Evolutionary conservation across 208 protist species (phyloP).

Genomic region (Leishmania mexicana): DNA sequence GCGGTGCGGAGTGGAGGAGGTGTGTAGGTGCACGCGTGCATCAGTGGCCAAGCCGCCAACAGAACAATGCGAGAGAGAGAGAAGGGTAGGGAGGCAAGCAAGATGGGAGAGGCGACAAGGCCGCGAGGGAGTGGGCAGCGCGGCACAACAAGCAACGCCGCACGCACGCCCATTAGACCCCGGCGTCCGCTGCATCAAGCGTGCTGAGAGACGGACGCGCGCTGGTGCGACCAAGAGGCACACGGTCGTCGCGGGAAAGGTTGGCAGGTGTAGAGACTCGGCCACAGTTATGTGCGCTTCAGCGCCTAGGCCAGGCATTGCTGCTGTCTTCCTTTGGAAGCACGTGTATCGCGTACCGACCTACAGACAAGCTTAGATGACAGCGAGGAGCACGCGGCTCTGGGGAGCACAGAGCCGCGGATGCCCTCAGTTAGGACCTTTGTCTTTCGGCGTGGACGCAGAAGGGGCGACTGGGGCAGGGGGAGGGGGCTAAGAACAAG

Average conservation of each 20-base stretch:
- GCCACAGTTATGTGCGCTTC: neutral
- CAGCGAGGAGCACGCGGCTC: too few species aligned
- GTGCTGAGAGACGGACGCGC: too few species aligned
- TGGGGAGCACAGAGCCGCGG: neutral
- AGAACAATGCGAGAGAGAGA: neutral
- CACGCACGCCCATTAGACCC: neutral
- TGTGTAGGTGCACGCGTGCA: neutral
- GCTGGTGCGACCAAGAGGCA: neutral
- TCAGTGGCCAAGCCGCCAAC: too few species aligned
- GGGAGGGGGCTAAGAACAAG: neutral
- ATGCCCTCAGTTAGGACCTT: neutral
- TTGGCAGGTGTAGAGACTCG: neutral
- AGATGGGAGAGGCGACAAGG: neutral
- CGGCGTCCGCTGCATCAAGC: neutral
- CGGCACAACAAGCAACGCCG: neutral
- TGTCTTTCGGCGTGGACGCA: too few species aligned
- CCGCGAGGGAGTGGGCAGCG: neutral
- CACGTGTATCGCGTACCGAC: neutral
- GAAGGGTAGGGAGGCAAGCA: neutral
- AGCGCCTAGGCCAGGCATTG: neutral
- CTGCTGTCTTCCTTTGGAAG: neutral
- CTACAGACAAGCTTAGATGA: neutral
- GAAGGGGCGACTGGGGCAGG: neutral
- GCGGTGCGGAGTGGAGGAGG: neutral
- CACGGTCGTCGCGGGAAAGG: neutral